Evolutionary conservation across 2,329 filamentous ascomycete species (phyloP).

Genomic region (Neofusicoccum parvum): DNA sequence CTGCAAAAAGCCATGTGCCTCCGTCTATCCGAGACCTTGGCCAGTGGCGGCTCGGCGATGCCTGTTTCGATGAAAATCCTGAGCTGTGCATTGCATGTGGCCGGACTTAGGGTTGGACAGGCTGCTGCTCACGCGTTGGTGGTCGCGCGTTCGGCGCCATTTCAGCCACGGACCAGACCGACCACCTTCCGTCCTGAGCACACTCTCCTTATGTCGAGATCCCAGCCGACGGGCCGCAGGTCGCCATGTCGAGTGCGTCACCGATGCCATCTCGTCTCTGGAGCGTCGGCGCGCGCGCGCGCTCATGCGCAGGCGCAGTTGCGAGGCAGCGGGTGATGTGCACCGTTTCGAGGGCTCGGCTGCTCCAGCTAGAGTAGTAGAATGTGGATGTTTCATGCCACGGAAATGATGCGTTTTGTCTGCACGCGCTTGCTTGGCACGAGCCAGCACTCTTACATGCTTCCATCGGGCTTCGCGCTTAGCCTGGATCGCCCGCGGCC

Average conservation of each 20-base stretch:
- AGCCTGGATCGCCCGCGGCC: conserved; percentile 4
- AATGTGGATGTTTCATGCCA: conserved; percentile 19
- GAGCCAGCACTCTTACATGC: conserved; percentile 14
- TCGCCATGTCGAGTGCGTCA: conserved; percentile 4
- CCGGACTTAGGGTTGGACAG: conserved; percentile 3
- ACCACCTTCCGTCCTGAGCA: conserved; percentile 21
- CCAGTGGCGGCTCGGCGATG: conserved; percentile 17
- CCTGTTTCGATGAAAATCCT: conserved; percentile 10
- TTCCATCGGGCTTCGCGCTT: conserved; percentile 13
- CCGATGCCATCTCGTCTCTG: conserved; percentile 8
- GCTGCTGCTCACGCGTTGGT: conserved; percentile 18
- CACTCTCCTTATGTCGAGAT: background rate
- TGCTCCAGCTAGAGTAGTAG: background rate
- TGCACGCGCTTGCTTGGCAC: conserved; percentile 14
- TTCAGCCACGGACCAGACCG: conserved; percentile 15
- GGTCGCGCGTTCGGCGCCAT: conserved; percentile 21
- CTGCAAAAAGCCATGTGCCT: conserved; percentile 15
- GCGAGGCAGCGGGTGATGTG: background rate
- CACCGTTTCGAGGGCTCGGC: conserved; percentile 11
- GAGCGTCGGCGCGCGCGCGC: background rate
- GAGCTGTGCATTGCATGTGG: conserved; percentile 19
- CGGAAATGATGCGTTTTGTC: conserved; percentile 16
- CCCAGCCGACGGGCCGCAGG: background rate
- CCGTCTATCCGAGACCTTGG: conserved; percentile 18
- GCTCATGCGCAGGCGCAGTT: conserved; percentile 4